These are phyloP conservation scores for Sophora flavescens DNA, from an alignment of 306 rosid species.

Conservation along the genomic window DNA sequence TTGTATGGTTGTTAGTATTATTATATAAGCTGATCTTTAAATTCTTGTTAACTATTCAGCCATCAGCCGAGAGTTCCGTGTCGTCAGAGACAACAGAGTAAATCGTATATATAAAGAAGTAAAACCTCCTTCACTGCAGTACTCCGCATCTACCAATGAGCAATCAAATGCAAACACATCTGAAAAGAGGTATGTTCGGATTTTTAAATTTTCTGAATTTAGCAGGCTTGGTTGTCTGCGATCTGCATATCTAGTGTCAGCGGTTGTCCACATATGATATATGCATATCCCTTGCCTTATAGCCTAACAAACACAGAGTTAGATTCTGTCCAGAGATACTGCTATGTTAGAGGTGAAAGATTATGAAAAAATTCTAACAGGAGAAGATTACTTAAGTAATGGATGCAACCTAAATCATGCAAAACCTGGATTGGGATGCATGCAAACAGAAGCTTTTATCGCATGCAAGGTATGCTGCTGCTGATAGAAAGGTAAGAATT, in stretches of 20 bases:
- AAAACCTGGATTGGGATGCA: background rate
- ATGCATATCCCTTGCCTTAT: constrained; percentile 3
- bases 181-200: constrained; percentile 68
- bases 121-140: constrained; percentile 62
- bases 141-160: constrained; percentile 55
- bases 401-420: background rate
- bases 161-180: constrained; percentile 46
- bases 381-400: background rate
- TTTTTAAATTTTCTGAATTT: constrained; percentile 20
- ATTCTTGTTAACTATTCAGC: constrained; percentile 59
- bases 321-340: background rate
- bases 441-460: constrained; percentile 22
- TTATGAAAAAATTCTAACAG: background rate
- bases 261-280: background rate
- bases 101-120: constrained; percentile 64
- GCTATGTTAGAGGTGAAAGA: constrained; percentile 5
- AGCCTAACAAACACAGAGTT: background rate
- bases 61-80: constrained; percentile 82
- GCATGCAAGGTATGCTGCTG: constrained; percentile 5
- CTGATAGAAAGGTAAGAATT: background rate
- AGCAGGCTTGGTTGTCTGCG: constrained; percentile 13
- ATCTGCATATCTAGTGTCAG: constrained; percentile 8
- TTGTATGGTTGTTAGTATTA: constrained; percentile 24
- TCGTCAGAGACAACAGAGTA: constrained; percentile 94
- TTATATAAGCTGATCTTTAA: constrained; percentile 41